Evolutionary conservation across 352 stramenopile genomes (phyloP).

Genomic region (Pythium aphanidermatum): DNA sequence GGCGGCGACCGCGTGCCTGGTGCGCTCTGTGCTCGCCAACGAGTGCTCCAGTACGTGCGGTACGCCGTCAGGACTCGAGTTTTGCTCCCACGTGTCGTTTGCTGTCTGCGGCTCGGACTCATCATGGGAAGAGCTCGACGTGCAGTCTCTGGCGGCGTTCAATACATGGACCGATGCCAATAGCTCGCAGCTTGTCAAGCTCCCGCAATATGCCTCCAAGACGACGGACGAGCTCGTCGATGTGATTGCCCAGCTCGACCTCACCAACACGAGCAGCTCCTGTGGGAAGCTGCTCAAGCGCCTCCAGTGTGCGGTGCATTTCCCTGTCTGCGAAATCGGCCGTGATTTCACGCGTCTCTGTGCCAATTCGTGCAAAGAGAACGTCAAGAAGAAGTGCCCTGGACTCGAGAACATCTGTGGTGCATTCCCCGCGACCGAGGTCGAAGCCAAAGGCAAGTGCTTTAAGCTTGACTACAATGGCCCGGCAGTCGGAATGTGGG

Average conservation of each 20-base stretch:
- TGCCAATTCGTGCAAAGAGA: conserved; percentile 49
- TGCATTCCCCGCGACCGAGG: conserved; percentile 27
- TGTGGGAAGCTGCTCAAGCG: conserved; percentile 52
- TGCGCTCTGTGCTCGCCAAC: conserved; percentile 10
- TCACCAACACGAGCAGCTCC: conserved; percentile 53
- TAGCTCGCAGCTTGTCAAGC: conserved; percentile 22
- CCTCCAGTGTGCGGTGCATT: conserved; percentile 66
- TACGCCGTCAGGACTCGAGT: conserved; percentile 58
- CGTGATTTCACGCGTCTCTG: conserved; percentile 63
- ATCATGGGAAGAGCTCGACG: conserved; percentile 60
- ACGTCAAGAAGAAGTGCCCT: conserved; percentile 53
- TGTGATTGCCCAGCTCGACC: conserved; percentile 39
- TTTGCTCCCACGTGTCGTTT: conserved; percentile 80
- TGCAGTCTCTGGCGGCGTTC: conserved; percentile 32
- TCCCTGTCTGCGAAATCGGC: conserved; percentile 79
- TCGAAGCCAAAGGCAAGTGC: conserved; percentile 70
- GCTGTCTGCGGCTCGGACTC: conserved; percentile 48
- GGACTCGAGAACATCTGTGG: conserved; percentile 55
- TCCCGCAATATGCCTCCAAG: conserved; percentile 49
- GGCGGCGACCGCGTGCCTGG: conserved; percentile 5
- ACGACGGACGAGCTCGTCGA: conserved; percentile 28
- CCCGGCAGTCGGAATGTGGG: conserved; percentile 76
- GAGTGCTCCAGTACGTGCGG: conserved; percentile 76
- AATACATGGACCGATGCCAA: conserved; percentile 46
- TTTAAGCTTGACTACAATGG: conserved; percentile 73